Conservation (phyloP, 495 filamentous ascomycete genomes). For the Darksidea phi region DNA sequence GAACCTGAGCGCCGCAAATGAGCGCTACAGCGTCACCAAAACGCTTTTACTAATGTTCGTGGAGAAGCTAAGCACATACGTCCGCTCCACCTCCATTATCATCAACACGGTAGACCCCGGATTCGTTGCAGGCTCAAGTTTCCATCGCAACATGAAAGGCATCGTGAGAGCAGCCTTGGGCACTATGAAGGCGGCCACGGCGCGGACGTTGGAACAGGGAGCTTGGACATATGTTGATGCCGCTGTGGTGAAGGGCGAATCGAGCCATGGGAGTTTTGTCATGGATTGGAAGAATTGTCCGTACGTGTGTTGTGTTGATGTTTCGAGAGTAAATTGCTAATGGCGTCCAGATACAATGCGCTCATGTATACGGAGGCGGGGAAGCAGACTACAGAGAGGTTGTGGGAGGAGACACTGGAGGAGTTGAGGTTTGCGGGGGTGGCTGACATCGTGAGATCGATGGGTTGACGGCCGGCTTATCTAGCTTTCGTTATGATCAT, state of each 20-base stretch:
- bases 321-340: not conserved
- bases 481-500: too few species aligned
- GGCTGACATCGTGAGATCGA: not conserved
- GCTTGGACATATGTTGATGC: slow-evolving; percentile 22
- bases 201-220: slow-evolving; percentile 1
- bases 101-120: slow-evolving; percentile 46
- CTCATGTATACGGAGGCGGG: slow-evolving; percentile 19
- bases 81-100: slow-evolving; percentile 34
- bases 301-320: not conserved
- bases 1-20: slow-evolving; percentile 4
- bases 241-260: slow-evolving; percentile 10
- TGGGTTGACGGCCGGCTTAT: too few species aligned
- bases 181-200: slow-evolving; percentile 1
- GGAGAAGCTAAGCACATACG: slow-evolving; percentile 34
- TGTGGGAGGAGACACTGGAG: slow-evolving; percentile 20
- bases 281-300: slow-evolving; percentile 5
- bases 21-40: slow-evolving; percentile 41
- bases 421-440: slow-evolving; percentile 20
- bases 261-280: slow-evolving; percentile 20
- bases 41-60: slow-evolving; percentile 38
- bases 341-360: not conserved
- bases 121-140: slow-evolving; percentile 5
- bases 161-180: not conserved
- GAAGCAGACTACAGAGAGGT: slow-evolving; percentile 1
- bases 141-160: slow-evolving; percentile 4